Evolutionary conservation across 306 rosid species (phyloP).

Genomic region (Erythrophleum fordii): DNA sequence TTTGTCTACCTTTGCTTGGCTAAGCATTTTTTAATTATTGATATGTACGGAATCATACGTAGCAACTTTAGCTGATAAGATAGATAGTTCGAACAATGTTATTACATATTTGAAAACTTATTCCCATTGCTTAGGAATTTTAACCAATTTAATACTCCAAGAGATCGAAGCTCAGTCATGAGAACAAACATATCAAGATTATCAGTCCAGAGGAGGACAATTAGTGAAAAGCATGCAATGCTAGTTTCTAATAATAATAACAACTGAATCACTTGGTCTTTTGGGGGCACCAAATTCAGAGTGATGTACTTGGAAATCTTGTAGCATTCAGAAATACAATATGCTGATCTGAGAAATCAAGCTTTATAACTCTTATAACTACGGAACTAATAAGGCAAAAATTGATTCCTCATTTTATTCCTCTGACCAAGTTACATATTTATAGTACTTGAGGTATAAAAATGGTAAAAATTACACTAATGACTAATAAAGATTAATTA

Average conservation of each 20-base stretch:
- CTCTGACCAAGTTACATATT: too few species aligned
- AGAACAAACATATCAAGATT: background rate
- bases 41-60: background rate
- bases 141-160: background rate
- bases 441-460: too few species aligned
- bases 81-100: slow-evolving; percentile 19
- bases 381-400: too few species aligned
- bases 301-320: background rate
- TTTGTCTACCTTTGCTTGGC: background rate
- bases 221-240: background rate
- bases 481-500: too few species aligned
- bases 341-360: background rate
- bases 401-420: too few species aligned
- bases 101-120: slow-evolving; percentile 8
- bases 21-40: background rate
- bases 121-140: background rate
- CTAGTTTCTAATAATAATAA: background rate
- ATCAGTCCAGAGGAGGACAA: background rate
- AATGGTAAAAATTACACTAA: too few species aligned
- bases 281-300: slow-evolving; percentile 25
- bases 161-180: background rate
- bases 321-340: slow-evolving; percentile 7
- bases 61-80: slow-evolving; percentile 8
- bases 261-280: background rate
- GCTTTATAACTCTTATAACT: background rate